Conservation (phyloP, 352 stramenopile genomes). For the Globisporangium solare region DNA sequence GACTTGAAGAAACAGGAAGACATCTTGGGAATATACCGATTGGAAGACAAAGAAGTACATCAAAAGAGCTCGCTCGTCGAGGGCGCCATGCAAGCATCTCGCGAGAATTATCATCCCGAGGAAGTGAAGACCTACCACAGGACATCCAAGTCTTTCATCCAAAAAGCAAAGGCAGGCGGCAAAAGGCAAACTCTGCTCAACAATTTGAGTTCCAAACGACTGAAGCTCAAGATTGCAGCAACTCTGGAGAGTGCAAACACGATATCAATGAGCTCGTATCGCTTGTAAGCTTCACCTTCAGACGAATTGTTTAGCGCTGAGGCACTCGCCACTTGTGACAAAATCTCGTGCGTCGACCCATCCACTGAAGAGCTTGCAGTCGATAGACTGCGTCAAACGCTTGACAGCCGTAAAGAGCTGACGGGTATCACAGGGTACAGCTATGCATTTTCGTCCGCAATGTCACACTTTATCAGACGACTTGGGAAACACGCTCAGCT, state of each 20-base stretch:
- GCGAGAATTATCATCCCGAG: background rate
- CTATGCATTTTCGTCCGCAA: slow-evolving; percentile 8
- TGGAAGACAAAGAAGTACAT: background rate
- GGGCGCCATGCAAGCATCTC: background rate
- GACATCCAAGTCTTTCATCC: background rate
- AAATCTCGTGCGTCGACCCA: slow-evolving; percentile 11
- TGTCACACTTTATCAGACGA: background rate
- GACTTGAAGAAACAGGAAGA: background rate
- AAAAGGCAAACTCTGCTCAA: slow-evolving; percentile 8
- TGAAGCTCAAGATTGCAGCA: slow-evolving; percentile 7
- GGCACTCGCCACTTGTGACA: slow-evolving; percentile 7
- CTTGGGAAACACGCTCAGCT: slow-evolving; percentile 13
- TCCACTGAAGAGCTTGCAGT: slow-evolving; percentile 26
- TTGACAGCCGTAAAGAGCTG: slow-evolving; percentile 9
- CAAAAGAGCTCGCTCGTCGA: slow-evolving; percentile 3
- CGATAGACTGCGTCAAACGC: slow-evolving; percentile 9
- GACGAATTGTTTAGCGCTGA: background rate
- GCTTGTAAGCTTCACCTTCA: background rate
- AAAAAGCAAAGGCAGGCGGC: background rate
- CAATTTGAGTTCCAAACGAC: background rate
- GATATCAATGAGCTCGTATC: background rate
- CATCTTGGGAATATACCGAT: background rate
- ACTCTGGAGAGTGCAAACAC: background rate
- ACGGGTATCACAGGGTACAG: background rate
- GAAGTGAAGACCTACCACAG: background rate